Base-by-base conservation (phyloP, 768 basidiomycete species). In the Phylloporus arenicola region DNA sequence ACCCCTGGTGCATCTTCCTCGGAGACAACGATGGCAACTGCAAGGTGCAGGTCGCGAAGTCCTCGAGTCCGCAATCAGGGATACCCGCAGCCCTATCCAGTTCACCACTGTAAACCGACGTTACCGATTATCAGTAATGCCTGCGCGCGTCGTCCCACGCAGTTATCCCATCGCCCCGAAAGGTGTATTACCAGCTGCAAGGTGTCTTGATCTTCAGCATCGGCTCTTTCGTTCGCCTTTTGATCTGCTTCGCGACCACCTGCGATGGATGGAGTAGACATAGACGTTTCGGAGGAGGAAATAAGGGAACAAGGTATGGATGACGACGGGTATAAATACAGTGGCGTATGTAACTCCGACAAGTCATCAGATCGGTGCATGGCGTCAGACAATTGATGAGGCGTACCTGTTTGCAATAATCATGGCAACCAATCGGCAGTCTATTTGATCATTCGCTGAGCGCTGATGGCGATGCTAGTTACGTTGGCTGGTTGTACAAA, bases 81-180 rank as follows among this genome's bases (percentile, higher is more conserved):
- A 87, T 90, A 91, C 89, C 89, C 89, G 89, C 85, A 92, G 88
- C 88, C 65, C 87, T 76, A 70, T 75, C 81, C 83, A 83, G 79
- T 78, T 68, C 69, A 73, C 76, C 75, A 80, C 79, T 75, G 75
- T 68, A 75, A 69, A 73, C 70, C 65, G 78, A 87, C 83, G 75
- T 88, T 89, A 89, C 86, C 84, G 71, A 73, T 80, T 72, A 61
- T 64, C 63, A 69, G 65, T 62, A 64, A 62, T 58, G 47, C 60
- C 56, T 46, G 48, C 51, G 54, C 66, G 61, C 57, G 51, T 58
- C 61, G 62, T 62, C 64, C 64, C 58, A 60, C 64, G 48, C 47
- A 61, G 57, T 60, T 65, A 60, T 59, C 63, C 64, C 64, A 54
- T 60, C 62, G 52, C 56, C 53, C 54, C 49, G 43, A 52, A 59